phyloP scores from a whole-genome alignment of 108 stramenopile species.

The Discostella pseudostelligera region DNA sequence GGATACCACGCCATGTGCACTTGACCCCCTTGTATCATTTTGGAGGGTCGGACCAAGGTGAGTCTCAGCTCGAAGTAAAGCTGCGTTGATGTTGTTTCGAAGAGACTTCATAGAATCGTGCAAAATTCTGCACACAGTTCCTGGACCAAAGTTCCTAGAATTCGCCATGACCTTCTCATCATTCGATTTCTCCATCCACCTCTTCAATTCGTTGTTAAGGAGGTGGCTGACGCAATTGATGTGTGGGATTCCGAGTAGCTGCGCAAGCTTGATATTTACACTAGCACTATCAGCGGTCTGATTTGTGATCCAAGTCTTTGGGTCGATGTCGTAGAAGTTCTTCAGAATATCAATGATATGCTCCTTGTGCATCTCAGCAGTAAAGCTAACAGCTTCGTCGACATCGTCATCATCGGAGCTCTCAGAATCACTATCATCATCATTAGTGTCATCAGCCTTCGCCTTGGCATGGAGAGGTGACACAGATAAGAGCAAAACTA shows the following conservation, averaged over 20 bases:
- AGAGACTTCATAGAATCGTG: too few relatives aligned
- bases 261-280: slow-evolving; percentile 9
- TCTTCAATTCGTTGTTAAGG: neutral
- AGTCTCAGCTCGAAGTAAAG: too few relatives aligned
- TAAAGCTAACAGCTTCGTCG: slow-evolving; percentile 2
- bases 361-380: neutral
- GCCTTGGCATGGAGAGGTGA: neutral
- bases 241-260: slow-evolving; percentile 2
- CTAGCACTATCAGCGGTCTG: slow-evolving; percentile 17
- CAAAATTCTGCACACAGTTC: too few relatives aligned
- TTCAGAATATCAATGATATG: slow-evolving; percentile 4
- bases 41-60: too few relatives aligned
- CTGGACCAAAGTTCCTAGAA: too few relatives aligned
- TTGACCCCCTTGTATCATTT: too few relatives aligned
- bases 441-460: neutral
- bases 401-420: neutral
- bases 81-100: too few relatives aligned
- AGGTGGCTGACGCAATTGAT: slow-evolving; percentile 6
- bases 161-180: too few relatives aligned
- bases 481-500: slow-evolving; percentile 3
- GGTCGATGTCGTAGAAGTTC: neutral
- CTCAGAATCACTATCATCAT: neutral
- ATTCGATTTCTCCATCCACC: too few relatives aligned
- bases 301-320: slow-evolving; percentile 10
- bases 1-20: too few relatives aligned